These are phyloP conservation scores for Tylopilus sp. DNA, from an alignment of 768 basidiomycete genomes.

Conservation along the genomic window DNA sequence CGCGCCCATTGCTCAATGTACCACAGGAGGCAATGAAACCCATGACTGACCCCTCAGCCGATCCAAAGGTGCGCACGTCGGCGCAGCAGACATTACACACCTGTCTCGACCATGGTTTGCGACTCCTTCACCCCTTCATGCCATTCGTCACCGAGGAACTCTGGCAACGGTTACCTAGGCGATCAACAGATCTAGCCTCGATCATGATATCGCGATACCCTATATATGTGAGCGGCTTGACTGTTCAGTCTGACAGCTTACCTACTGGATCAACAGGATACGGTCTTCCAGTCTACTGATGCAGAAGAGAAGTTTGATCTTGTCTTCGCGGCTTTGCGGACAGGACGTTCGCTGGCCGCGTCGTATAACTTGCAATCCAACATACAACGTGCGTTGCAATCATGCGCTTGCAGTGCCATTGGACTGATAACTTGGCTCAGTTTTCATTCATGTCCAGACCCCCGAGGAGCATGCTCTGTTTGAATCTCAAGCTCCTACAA, in stretches of 20 bases:
- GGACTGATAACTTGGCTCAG: conserved; percentile 28
- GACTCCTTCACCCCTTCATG: conserved; percentile 96
- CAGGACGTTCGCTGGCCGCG: conserved; percentile 49
- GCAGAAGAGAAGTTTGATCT: conserved; percentile 86
- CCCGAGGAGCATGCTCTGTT: conserved; percentile 64
- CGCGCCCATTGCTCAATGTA: neutral
- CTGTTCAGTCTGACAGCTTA: neutral
- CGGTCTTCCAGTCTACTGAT: conserved; percentile 56
- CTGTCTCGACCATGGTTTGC: conserved; percentile 86
- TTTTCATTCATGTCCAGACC: conserved; percentile 71
- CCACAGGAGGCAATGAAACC: conserved; percentile 96
- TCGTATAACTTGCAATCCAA: conserved; percentile 86
- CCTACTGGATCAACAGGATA: conserved; percentile 42
- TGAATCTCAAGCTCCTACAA: conserved; percentile 67
- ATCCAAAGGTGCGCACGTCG: conserved; percentile 61
- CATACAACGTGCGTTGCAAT: conserved; percentile 35
- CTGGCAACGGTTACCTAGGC: conserved; percentile 92
- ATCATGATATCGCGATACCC: conserved; percentile 92
- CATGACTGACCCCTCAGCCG: conserved; percentile 80
- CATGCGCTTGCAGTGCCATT: neutral
- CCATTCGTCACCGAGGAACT: conserved; percentile 98
- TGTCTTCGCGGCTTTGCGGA: conserved; percentile 73
- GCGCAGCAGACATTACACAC: conserved; percentile 96
- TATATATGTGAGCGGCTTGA: conserved; percentile 52
- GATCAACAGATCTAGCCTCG: conserved; percentile 76